Evolutionary conservation across 2,329 filamentous ascomycete species (phyloP), one percentile per base, ranked within the genome.

Genomic region (Parastagonospora nodorum): DNA sequence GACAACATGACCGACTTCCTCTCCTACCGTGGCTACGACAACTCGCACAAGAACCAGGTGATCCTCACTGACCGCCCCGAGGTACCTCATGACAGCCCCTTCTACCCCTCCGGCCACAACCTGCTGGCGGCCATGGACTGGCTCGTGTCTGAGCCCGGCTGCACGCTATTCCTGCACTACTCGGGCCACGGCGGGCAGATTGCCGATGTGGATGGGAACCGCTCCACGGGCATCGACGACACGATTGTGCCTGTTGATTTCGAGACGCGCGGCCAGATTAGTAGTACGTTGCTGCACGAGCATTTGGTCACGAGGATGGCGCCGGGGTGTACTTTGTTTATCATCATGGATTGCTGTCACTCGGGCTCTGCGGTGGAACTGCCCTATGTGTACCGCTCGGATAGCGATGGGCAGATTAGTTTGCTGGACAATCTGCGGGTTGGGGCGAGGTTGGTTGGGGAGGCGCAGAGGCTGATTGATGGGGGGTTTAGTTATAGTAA

Each of bases 261-360:
- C 49, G 76, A 76, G 47, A 58, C 68, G n/a, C 72, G 72, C 2
- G 83, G 83, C 1, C 82, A 85, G 61, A 78, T 85, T 29, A 75
- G 76, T 29, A 82, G 78, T 60, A 78, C 78, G 11, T 73, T 75
- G 50, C 68, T 84, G 12, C 82, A 85, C 60, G 71, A 77, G 39
- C 75, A 77, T 42, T 76, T 84, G 8, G 79, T 85, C 14, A 79
- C 79, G 1, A 69, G 72, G 1, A 73, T 85, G 67, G 77, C 80
- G 16, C 75, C 80, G 0, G 74, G 71, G 10, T 80, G 78, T 55
- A 79, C 79, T 1, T 73, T 84, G 11, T 83, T 82, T 61, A 77
- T 84, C 56, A 69, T 86, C 27, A 80, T 86, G 59, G 84, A 86
- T 64, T 86, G 83, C 68, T 86, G 84, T 60, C 84, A 86, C 66